Evolutionary conservation across 2,329 filamentous ascomycete genomes (phyloP).

Genomic region (Ascochyta clinopodiicola): DNA sequence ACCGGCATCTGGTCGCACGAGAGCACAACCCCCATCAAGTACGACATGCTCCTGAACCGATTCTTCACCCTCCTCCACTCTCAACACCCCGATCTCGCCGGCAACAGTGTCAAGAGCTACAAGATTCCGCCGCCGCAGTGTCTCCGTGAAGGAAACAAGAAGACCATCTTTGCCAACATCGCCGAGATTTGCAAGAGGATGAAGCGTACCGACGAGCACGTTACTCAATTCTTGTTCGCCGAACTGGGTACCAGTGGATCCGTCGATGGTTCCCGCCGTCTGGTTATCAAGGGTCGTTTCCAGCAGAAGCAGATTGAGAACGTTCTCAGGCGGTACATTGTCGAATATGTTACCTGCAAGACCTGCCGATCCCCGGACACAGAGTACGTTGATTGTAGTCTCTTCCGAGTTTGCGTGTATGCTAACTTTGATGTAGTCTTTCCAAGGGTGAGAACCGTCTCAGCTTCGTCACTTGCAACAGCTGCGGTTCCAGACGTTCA

Average conservation of each 20-base stretch:
- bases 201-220: constrained; percentile 98
- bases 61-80: constrained; percentile 96
- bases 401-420: background rate
- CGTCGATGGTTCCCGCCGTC: constrained; percentile 83
- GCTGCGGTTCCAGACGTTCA: constrained; percentile 70
- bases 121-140: constrained; percentile 99
- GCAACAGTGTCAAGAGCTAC: constrained; percentile 90
- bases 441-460: constrained; percentile 99
- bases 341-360: constrained; percentile 99
- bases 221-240: constrained; percentile 95
- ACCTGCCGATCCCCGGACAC: constrained; percentile 68
- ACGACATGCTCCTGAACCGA: constrained; percentile 82
- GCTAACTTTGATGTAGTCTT: constrained; percentile 86
- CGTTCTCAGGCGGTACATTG: constrained; percentile 92
- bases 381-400: constrained; percentile 20
- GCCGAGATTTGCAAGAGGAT: constrained; percentile 98
- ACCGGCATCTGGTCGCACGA: constrained; percentile 92
- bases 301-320: constrained; percentile 99
- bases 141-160: constrained; percentile 98
- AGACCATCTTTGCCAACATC: constrained; percentile 98
- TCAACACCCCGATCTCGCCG: constrained; percentile 95
- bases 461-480: constrained; percentile 97
- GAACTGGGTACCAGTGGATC: constrained; percentile 97
- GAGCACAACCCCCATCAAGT: constrained; percentile 77
- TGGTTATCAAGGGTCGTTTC: constrained; percentile 99